Percentiles rank a stretch among this genome's conserved stretches.
Conservation (phyloP, 2,329 filamentous ascomycete genomes). For the Aureobasidium sp. region DNA sequence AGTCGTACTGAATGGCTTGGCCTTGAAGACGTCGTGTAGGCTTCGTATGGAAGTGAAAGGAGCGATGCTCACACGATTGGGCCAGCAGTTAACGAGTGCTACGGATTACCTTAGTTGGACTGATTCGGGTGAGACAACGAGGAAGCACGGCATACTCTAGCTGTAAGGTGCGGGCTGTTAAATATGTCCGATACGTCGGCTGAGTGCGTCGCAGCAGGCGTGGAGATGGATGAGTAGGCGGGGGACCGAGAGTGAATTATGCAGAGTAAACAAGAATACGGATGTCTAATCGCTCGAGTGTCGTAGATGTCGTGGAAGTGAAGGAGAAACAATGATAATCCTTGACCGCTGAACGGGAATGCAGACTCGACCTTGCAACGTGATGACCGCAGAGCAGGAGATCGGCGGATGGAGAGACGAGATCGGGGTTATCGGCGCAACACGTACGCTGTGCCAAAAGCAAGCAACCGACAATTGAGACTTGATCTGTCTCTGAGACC, state of each 20-base stretch:
- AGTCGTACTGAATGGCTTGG: background rate
- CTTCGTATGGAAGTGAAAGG: background rate
- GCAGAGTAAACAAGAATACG: constrained; percentile 9
- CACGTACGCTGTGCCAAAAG: background rate
- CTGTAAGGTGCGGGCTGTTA: background rate
- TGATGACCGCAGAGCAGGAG: constrained; percentile 2
- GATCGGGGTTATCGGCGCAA: constrained; percentile 4
- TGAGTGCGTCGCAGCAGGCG: background rate
- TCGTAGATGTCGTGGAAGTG: background rate
- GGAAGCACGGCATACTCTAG: constrained; percentile 5
- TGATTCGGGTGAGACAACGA: background rate
- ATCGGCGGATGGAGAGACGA: constrained; percentile 10
- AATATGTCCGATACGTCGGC: background rate
- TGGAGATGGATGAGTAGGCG: background rate
- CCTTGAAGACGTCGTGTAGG: background rate
- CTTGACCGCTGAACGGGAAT: background rate
- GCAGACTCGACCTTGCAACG: background rate
- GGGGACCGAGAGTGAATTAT: background rate
- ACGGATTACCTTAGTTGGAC: background rate
- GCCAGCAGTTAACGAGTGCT: background rate
- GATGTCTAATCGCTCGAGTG: background rate
- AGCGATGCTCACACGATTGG: background rate
- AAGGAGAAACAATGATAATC: background rate
- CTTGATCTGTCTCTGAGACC: background rate
- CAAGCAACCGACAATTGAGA: background rate